Evolutionary conservation across 441 rosid species (phyloP).

Genomic region (Flueggea neowawraea): DNA sequence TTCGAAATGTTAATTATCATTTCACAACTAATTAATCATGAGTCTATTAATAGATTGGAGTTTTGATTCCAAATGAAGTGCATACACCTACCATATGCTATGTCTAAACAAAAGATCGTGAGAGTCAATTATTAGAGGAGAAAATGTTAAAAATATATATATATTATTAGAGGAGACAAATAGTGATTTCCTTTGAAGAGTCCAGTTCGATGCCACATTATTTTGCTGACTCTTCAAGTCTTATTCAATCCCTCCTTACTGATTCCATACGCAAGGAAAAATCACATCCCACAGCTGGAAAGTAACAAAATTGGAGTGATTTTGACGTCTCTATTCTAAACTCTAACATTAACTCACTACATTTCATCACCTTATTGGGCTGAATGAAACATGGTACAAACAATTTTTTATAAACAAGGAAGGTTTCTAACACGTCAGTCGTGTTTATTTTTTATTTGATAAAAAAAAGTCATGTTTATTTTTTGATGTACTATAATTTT

Average conservation of each 20-base stretch:
- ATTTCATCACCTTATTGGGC: not conserved
- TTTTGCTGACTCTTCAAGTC: constrained; percentile 16
- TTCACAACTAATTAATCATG: too few species aligned
- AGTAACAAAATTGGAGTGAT: constrained; percentile 10
- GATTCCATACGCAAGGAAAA: constrained; percentile 18
- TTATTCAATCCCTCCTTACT: constrained; percentile 1
- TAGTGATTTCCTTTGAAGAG: too few species aligned
- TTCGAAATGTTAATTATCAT: too few species aligned
- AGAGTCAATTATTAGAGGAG: constrained; percentile 7
- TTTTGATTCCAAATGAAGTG: too few species aligned
- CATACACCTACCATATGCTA: too few species aligned
- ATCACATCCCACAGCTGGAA: constrained; percentile 6
- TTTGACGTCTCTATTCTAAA: constrained; percentile 11
- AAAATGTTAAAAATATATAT: not conserved
- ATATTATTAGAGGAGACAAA: constrained; percentile 7
- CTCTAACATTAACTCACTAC: not conserved
- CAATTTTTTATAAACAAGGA: too few species aligned
- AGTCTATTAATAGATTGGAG: too few species aligned
- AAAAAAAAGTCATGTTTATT: too few species aligned
- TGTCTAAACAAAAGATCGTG: too few species aligned
- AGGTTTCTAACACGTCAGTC: too few species aligned
- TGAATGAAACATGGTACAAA: not conserved
- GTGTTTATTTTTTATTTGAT: not conserved
- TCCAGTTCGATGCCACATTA: not conserved
- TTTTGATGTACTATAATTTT: too few species aligned